Conservation (phyloP, 1,284 basidiomycete species). For the Phellopilus nigrolimitatus region DNA sequence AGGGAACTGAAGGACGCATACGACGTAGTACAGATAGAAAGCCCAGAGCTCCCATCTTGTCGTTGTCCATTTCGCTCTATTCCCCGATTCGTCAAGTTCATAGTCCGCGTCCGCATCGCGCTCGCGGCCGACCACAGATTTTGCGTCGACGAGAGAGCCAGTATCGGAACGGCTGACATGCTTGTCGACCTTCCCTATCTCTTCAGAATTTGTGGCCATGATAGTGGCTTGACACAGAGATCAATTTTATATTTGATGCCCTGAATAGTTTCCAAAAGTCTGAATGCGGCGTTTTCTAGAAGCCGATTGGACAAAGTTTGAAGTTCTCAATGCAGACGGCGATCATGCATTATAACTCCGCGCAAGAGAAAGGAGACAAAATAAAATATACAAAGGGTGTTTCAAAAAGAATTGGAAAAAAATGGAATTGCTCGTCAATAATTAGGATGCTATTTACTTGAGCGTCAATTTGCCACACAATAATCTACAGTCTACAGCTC, state of each 20-base stretch:
- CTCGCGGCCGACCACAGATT: neutral
- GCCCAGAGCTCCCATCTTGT: constrained; percentile 59
- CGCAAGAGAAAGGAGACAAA: neutral
- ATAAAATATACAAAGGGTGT: neutral
- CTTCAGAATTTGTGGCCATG: too few relatives aligned
- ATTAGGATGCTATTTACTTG: constrained; percentile 8
- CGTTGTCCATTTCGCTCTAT: constrained; percentile 48
- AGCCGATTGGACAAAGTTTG: neutral
- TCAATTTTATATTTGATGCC: constrained; percentile 58
- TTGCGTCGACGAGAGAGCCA: too few relatives aligned
- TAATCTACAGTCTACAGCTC: constrained; percentile 43
- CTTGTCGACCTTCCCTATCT: too few relatives aligned
- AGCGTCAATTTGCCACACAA: neutral
- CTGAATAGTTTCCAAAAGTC: constrained; percentile 26
- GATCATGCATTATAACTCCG: neutral
- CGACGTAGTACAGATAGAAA: constrained; percentile 67
- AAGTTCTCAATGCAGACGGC: neutral
- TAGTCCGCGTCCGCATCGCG: neutral
- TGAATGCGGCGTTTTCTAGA: neutral
- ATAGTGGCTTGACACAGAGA: neutral
- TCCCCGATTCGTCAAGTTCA: too few relatives aligned
- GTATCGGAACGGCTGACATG: too few relatives aligned
- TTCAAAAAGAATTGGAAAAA: neutral
- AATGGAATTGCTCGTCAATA: constrained; percentile 8
- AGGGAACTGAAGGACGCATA: constrained; percentile 24